phyloP scores from a whole-genome alignment of 2,329 filamentous ascomycete genomes.

The Camillea tinctor region DNA sequence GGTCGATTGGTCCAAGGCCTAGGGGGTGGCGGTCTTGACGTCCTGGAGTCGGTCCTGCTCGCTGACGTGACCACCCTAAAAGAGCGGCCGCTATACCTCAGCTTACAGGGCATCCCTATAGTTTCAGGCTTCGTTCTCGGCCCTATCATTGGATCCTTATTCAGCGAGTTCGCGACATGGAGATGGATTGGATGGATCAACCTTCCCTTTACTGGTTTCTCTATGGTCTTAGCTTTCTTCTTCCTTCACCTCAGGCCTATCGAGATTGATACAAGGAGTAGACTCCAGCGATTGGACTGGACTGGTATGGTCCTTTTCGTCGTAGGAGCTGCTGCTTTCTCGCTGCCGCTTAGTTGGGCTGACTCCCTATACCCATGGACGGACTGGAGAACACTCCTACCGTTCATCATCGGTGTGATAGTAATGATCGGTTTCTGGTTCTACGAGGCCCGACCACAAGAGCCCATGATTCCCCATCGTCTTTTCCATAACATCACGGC shows the following conservation, averaged over 20 bases:
- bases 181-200: conserved; percentile 67
- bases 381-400: conserved; percentile 61
- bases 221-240: conserved; percentile 43
- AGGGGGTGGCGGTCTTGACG: conserved; percentile 6
- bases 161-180: conserved; percentile 51
- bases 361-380: conserved; percentile 65
- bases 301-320: conserved; percentile 61
- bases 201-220: conserved; percentile 54
- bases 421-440: conserved; percentile 52
- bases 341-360: conserved; percentile 36
- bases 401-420: conserved; percentile 54
- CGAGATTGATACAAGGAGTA: conserved; percentile 42
- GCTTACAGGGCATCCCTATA: no score
- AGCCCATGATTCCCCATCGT: conserved; percentile 37
- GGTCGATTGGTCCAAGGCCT: conserved; percentile 18
- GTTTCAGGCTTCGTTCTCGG: no score
- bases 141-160: conserved; percentile 29
- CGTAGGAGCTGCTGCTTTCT: conserved; percentile 48
- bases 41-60: conserved; percentile 6
- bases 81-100: conserved; percentile 1
- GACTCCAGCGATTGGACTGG: conserved; percentile 60
- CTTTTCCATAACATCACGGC: conserved; percentile 2
- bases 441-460: conserved; percentile 51
- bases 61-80: conserved; percentile 8
- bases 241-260: conserved; percentile 53